Conservation (phyloP, 2,329 filamentous ascomycete species). For the Sporothrix pallida region DNA sequence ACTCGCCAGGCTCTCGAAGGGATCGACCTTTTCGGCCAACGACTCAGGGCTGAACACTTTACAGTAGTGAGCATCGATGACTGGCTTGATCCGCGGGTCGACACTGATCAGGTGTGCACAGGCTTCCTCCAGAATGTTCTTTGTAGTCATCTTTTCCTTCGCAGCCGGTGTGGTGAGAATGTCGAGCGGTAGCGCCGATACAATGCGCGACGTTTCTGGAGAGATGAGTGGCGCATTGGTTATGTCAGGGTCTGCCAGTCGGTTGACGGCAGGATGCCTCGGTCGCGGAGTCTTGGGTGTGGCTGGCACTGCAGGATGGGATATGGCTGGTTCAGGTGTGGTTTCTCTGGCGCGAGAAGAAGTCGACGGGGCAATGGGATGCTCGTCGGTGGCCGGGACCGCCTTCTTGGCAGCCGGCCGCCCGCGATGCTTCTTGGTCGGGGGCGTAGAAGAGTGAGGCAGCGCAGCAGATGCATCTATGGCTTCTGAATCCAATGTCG, state of each 20-base stretch:
- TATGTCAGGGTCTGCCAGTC: conserved; percentile 66
- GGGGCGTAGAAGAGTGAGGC: conserved; percentile 35
- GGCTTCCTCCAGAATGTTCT: conserved; percentile 75
- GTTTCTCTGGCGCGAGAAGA: conserved; percentile 53
- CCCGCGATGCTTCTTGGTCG: conserved; percentile 42
- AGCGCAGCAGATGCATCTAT: not conserved
- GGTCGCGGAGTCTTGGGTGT: conserved; percentile 48
- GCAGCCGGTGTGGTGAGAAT: conserved; percentile 51
- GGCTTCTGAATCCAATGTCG: not conserved
- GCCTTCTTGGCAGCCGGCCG: not conserved
- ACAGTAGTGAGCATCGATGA: conserved; percentile 79
- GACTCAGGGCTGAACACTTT: conserved; percentile 80
- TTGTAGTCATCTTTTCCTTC: conserved; percentile 61
- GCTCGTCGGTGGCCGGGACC: not conserved
- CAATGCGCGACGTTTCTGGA: conserved; percentile 68
- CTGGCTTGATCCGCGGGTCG: conserved; percentile 71
- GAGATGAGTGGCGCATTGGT: conserved; percentile 76
- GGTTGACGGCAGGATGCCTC: conserved; percentile 51
- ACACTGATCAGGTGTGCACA: conserved; percentile 73
- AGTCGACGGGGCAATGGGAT: conserved; percentile 48
- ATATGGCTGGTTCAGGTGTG: conserved; percentile 46
- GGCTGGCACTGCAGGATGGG: conserved; percentile 40
- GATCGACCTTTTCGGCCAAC: conserved; percentile 83
- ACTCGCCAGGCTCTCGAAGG: conserved; percentile 80
- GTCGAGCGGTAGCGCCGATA: conserved; percentile 53